These are phyloP conservation scores for Clavariopsis aquatica DNA, from an alignment of 495 filamentous ascomycete genomes.

Conservation along the genomic window DNA sequence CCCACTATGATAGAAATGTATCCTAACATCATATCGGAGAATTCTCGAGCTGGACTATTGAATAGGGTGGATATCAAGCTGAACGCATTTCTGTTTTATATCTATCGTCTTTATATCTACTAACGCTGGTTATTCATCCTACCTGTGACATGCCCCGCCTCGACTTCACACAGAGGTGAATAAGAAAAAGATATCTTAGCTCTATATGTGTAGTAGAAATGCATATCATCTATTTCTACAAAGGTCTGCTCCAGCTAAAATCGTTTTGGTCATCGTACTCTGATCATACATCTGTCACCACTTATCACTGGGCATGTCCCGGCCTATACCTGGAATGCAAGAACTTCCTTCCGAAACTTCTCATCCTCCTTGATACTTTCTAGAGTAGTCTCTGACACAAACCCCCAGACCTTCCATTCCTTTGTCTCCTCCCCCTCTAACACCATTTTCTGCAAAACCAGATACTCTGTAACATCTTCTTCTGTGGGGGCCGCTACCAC, in stretches of 20 bases:
- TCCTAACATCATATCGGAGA: no score
- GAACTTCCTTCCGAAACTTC: constrained; percentile 11
- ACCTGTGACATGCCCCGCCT: no score
- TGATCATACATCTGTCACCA: not conserved
- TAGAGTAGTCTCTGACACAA: constrained; percentile 59
- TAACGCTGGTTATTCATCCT: no score
- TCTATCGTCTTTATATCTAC: no score
- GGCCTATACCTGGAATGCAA: not conserved
- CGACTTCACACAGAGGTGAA: no score
- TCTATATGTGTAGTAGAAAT: not conserved
- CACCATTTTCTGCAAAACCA: constrained; percentile 70
- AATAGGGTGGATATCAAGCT: no score
- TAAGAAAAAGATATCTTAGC: no score
- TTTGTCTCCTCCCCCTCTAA: constrained; percentile 57
- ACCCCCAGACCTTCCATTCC: constrained; percentile 79
- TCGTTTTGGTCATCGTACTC: not conserved
- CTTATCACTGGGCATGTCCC: not conserved
- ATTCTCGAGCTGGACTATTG: no score
- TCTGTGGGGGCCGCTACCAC: constrained; percentile 28
- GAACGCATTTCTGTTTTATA: no score
- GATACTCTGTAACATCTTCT: constrained; percentile 70
- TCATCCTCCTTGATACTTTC: constrained; percentile 44
- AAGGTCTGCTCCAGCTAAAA: no score
- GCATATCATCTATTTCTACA: not conserved
- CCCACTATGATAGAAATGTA: no score